Evolutionary conservation across 2,329 filamentous ascomycete genomes (phyloP), one percentile per base, ranked within the genome.

Genomic region (Aspergillus quadrilineatus): DNA sequence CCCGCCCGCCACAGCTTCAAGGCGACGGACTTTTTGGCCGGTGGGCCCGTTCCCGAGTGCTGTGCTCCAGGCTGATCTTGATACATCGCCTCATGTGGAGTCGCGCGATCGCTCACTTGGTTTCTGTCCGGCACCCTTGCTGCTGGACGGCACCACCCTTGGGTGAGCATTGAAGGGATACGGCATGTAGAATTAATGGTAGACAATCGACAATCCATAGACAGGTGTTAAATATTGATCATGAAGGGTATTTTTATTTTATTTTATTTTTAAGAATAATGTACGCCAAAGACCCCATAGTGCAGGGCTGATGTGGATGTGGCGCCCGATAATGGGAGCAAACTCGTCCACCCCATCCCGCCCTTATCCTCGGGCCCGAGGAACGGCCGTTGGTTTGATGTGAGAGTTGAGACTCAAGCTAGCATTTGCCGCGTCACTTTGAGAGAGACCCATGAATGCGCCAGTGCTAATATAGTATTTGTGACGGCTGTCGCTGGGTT

Each of bases 1-100:
- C 26, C 26, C 26, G 26, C 1, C 26, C 26, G 26, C 26, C 26
- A 28, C 26, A 28, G 26, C 26, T 22, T 28, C 26, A 44, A n/a
- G 14, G 22, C 6, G 28, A 29, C 42, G 9, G 22, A 28, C 22
- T 30, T n/a, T 39, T n/a, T 39, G 36, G 14, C 36, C 36, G 36
- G 36, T 39, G 36, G 36, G 64, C 55, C 55, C 64, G 36, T 55
- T 58, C 55, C 59, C 63, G 60, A 63, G 57, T 61, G 63, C 63
- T 60, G 58, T 61, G 63, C 64, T 60, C 56, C 63, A 60, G 61
- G 60, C 56, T 65, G 61, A 66, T 66, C 64, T 65, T 65, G 63
- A 66, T 65, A 63, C 63, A 39, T 43, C 41, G 22, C 26, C 63
- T 65, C 63, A 61, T 56, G 52, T 60, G 30, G 51, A 47, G 61